These are phyloP conservation scores for Clarireedia homoeocarpa DNA, from an alignment of 2,329 filamentous ascomycete genomes.

Conservation along the genomic window DNA sequence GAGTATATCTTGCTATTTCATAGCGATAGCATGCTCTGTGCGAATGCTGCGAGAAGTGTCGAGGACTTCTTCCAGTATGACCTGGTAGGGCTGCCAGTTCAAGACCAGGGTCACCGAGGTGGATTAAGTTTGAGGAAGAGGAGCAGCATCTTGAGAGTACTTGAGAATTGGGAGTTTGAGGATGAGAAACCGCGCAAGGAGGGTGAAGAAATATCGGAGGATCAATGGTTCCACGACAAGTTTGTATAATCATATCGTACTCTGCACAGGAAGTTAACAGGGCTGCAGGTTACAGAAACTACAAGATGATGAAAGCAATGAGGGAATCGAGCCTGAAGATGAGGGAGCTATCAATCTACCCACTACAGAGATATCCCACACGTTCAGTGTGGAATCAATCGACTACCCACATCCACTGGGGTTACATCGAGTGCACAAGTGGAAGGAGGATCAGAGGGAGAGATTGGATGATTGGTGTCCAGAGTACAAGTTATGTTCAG, in stretches of 20 bases:
- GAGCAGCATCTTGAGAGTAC: conserved; percentile 27
- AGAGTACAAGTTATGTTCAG: conserved; percentile 20
- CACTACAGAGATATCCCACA: conserved; percentile 22
- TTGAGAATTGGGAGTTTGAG: conserved; percentile 23
- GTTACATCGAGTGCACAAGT: conserved; percentile 26
- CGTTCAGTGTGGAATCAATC: conserved; percentile 27
- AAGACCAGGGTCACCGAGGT: conserved; percentile 29
- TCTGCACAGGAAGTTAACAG: not conserved
- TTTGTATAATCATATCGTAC: conserved; percentile 8
- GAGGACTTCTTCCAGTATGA: conserved; percentile 32
- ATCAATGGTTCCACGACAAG: conserved; percentile 27
- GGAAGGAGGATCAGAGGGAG: conserved; percentile 18
- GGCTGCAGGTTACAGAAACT: conserved; percentile 17
- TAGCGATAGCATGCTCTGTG: conserved; percentile 31
- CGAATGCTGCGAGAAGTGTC: conserved; percentile 27
- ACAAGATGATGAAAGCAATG: conserved; percentile 15
- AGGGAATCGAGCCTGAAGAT: conserved; percentile 16
- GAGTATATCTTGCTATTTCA: conserved; percentile 31
- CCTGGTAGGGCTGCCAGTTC: conserved; percentile 31
- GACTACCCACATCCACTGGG: conserved; percentile 28
- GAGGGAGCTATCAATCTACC: conserved; percentile 24
- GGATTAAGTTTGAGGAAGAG: conserved; percentile 34
- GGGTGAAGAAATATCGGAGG: conserved; percentile 19
- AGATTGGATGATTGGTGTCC: conserved; percentile 23
- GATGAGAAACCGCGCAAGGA: conserved; percentile 7